Conservation (phyloP, 805 yeast genomes). For the Kluyveromyces starmeri region DNA sequence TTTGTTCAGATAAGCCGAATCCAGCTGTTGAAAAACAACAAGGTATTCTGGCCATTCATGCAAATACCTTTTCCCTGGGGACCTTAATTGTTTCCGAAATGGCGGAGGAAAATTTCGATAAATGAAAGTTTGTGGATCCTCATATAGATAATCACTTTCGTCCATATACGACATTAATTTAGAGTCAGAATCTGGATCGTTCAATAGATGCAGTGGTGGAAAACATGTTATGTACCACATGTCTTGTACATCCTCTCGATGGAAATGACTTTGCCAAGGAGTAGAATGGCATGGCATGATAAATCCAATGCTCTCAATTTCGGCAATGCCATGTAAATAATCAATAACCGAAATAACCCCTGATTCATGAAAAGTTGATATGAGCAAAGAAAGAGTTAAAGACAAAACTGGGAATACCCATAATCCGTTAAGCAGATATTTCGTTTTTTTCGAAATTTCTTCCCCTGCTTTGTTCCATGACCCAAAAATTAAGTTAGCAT, state of each 20-base stretch:
- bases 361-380: constrained; percentile 68
- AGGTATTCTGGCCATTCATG: constrained; percentile 66
- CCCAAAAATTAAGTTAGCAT: constrained; percentile 16
- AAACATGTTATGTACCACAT: constrained; percentile 84
- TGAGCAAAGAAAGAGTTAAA: constrained; percentile 28
- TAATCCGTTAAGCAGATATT: constrained; percentile 2
- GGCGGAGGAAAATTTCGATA: constrained; percentile 40
- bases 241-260: constrained; percentile 40
- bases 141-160: constrained; percentile 80
- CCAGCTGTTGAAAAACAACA: constrained; percentile 61
- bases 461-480: neutral
- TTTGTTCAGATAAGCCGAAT: constrained; percentile 32
- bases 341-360: constrained; percentile 71
- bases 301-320: constrained; percentile 57
- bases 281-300: constrained; percentile 96
- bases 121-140: constrained; percentile 53
- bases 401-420: constrained; percentile 18
- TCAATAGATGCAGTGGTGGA: constrained; percentile 55
- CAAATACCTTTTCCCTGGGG: constrained; percentile 23
- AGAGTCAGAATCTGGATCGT: constrained; percentile 19
- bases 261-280: constrained; percentile 85
- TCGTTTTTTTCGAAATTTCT: neutral
- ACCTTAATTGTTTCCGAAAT: constrained; percentile 14
- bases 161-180: constrained; percentile 53
- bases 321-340: constrained; percentile 36